Conservation (phyloP, 495 filamentous ascomycete species). For the Podospora sp. region DNA sequence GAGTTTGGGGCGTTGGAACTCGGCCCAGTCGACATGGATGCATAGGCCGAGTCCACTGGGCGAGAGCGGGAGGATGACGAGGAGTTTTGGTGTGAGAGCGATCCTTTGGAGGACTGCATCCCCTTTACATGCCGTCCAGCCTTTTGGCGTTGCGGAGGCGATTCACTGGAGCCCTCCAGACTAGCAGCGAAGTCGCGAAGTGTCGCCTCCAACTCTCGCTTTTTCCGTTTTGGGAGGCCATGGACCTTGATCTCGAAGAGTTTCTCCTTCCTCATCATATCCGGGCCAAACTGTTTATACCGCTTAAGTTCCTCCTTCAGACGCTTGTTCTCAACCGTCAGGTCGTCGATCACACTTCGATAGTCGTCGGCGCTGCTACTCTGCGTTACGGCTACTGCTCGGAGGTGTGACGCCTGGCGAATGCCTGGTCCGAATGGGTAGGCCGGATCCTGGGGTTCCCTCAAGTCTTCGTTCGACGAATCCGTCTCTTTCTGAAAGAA, state of each 20-base stretch:
- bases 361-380: constrained; percentile 61
- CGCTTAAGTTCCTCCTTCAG: constrained; percentile 68
- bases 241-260: constrained; percentile 78
- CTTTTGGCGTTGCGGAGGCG: constrained; percentile 38
- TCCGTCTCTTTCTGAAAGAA: constrained; percentile 53
- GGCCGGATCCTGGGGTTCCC: constrained; percentile 18
- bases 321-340: constrained; percentile 71
- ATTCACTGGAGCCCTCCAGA: constrained; percentile 49
- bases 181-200: constrained; percentile 66
- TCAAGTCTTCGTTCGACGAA: constrained; percentile 44
- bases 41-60: constrained; percentile 72
- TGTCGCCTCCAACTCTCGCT: constrained; percentile 71
- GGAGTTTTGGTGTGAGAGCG: constrained; percentile 47
- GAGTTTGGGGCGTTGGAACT: constrained; percentile 39
- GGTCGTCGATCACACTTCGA: constrained; percentile 70
- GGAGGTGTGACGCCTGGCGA: constrained; percentile 26
- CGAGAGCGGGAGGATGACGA: constrained; percentile 57
- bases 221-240: constrained; percentile 64
- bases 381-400: constrained; percentile 38
- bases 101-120: constrained; percentile 34
- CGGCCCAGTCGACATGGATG: constrained; percentile 64
- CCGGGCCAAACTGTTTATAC: constrained; percentile 64
- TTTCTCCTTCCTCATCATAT: constrained; percentile 63
- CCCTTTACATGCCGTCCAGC: constrained; percentile 36
- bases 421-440: constrained; percentile 28